Conservation (phyloP, 331 rosid genomes). For the Saraca asoca region DNA sequence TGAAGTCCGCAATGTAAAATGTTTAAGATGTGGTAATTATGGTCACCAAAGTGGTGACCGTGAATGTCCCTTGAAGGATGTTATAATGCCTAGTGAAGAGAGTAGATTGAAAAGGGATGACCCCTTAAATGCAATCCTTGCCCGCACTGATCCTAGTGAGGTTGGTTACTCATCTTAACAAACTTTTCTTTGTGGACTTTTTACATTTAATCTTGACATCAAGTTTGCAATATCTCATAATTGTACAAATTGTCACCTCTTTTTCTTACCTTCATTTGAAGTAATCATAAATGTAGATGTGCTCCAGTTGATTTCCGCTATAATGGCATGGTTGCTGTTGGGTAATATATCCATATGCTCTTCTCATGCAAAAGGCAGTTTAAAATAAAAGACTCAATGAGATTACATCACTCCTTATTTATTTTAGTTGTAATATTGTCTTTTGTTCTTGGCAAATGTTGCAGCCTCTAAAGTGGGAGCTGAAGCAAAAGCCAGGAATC, state of each 20-base stretch:
- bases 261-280: neutral
- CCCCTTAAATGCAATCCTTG: conserved; percentile 87
- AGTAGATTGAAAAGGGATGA: conserved; percentile 89
- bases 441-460: conserved; percentile 36
- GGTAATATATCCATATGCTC: neutral
- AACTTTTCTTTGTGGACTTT: conserved; percentile 22
- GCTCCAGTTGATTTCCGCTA: conserved; percentile 4
- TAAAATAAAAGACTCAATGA: conserved; percentile 23
- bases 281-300: conserved; percentile 4
- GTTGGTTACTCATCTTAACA: conserved; percentile 42
- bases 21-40: conserved; percentile 80
- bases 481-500: conserved; percentile 96
- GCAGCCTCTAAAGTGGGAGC: conserved; percentile 98
- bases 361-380: conserved; percentile 15
- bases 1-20: conserved; percentile 93
- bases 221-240: conserved; percentile 6
- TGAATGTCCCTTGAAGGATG: conserved; percentile 94
- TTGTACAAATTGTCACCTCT: conserved; percentile 11
- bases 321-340: conserved; percentile 6
- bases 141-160: conserved; percentile 78
- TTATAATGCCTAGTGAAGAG: conserved; percentile 87
- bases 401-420: neutral
- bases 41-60: conserved; percentile 99
- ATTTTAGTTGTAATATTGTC: conserved; percentile 9
- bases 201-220: conserved; percentile 17